A percentile compares a stretch with the other conserved stretches of the same genome.
Conservation (phyloP, 2,329 filamentous ascomycete species). For the Sarocladiaceae sp. region DNA sequence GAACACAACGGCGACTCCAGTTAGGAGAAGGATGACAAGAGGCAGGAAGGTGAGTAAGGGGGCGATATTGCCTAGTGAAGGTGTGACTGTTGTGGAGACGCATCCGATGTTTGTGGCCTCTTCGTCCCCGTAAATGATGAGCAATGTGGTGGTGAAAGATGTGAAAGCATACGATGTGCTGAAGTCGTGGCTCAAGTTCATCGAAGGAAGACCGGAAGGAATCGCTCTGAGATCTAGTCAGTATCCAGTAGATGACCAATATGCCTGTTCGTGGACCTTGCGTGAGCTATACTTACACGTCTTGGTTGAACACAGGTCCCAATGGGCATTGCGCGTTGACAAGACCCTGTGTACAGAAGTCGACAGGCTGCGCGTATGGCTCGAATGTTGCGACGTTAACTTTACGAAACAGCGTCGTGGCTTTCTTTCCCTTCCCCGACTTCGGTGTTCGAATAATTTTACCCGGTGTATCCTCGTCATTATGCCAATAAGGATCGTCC, state of each 20-base stretch:
- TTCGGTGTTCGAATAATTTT: conserved; percentile 68
- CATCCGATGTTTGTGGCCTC: conserved; percentile 64
- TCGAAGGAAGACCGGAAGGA: conserved; percentile 55
- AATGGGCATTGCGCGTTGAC: conserved; percentile 67
- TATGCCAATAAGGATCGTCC: conserved; percentile 53
- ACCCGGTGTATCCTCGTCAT: conserved; percentile 55
- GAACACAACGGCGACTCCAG: conserved; percentile 74
- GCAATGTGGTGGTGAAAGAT: conserved; percentile 68
- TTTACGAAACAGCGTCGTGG: conserved; percentile 66
- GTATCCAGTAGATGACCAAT: conserved; percentile 10
- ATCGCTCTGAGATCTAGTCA: conserved; percentile 21
- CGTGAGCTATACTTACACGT: background rate
- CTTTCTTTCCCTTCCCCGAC: conserved; percentile 43
- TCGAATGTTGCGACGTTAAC: conserved; percentile 73
- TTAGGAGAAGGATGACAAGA: conserved; percentile 68
- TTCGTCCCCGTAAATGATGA: conserved; percentile 68
- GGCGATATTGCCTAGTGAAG: conserved; percentile 67
- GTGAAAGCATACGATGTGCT: conserved; percentile 79
- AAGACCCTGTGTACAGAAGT: conserved; percentile 61
- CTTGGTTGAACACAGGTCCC: conserved; percentile 55
- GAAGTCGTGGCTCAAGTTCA: conserved; percentile 69
- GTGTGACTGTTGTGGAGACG: conserved; percentile 75
- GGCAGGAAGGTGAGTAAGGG: conserved; percentile 70
- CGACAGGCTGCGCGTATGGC: conserved; percentile 47
- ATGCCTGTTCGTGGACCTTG: background rate